Percentiles rank a stretch among this genome's conserved stretches.
These are phyloP conservation scores for Solidago caesia DNA, from an alignment of 129 eudicot genomes.

Conservation along the genomic window DNA sequence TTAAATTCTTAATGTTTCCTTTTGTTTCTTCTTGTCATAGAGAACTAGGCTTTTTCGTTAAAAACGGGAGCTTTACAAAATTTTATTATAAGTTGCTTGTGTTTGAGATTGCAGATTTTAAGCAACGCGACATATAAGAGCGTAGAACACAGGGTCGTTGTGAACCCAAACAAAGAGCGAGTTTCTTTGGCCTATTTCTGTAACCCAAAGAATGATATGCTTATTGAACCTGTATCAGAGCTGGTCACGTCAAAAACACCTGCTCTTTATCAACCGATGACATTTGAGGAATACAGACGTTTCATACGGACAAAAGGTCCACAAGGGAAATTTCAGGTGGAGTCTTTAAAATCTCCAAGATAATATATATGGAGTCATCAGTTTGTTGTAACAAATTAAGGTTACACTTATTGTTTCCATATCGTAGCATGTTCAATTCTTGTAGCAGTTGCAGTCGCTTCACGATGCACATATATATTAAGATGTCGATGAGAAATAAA, in stretches of 20 bases:
- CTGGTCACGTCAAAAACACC: slow-evolving; percentile 58
- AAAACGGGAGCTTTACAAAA: not conserved
- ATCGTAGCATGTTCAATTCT: not conserved
- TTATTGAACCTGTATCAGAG: slow-evolving; percentile 56
- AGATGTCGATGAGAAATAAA: slow-evolving; percentile 1
- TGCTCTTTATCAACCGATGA: slow-evolving; percentile 66
- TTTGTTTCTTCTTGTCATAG: no score
- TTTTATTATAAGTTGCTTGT: not conserved
- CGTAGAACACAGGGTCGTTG: slow-evolving; percentile 80
- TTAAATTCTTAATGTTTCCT: no score
- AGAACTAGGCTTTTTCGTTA: no score
- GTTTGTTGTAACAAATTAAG: not conserved
- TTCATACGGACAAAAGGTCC: slow-evolving; percentile 79
- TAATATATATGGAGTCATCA: slow-evolving; percentile 11
- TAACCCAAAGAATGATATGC: slow-evolving; percentile 66
- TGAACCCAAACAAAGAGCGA: slow-evolving; percentile 61
- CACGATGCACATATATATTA: not conserved
- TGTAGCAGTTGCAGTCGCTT: not conserved
- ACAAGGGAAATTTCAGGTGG: slow-evolving; percentile 74
- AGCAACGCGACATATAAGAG: slow-evolving; percentile 75
- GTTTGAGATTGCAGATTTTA: slow-evolving; percentile 46
- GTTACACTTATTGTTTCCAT: not conserved
- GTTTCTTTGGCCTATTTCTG: slow-evolving; percentile 79
- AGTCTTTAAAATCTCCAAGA: slow-evolving; percentile 49
- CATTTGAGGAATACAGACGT: slow-evolving; percentile 72